phyloP scores from a whole-genome alignment of 2,329 filamentous ascomycete species.

The Ophiostoma quercus region DNA sequence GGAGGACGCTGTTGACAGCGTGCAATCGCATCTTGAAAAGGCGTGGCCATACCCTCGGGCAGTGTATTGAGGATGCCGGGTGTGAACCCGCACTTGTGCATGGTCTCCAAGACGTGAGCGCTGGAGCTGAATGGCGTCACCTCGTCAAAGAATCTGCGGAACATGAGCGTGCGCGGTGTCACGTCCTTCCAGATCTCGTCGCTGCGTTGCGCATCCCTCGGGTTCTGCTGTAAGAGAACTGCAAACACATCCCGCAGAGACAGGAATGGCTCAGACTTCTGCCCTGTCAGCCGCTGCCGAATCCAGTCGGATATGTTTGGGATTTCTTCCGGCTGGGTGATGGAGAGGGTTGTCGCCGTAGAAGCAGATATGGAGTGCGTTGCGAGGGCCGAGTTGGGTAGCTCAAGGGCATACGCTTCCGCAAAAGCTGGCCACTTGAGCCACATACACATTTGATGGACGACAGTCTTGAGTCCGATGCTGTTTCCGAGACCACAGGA shows the following conservation, averaged over 20 bases:
- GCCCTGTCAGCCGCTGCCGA: constrained; percentile 42
- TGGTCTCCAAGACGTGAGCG: constrained; percentile 64
- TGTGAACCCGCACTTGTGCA: constrained; percentile 65
- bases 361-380: constrained; percentile 32
- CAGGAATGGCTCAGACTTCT: constrained; percentile 37
- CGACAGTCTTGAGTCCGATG: constrained; percentile 60
- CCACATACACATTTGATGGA: constrained; percentile 79
- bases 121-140: constrained; percentile 35
- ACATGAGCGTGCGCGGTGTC: constrained; percentile 63
- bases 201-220: constrained; percentile 34
- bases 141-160: constrained; percentile 61
- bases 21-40: constrained; percentile 78
- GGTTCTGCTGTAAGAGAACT: constrained; percentile 35
- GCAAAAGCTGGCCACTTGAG: constrained; percentile 60
- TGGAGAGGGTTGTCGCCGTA: background rate
- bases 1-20: constrained; percentile 79
- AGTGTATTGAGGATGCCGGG: constrained; percentile 68
- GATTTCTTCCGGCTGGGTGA: constrained; percentile 33
- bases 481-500: constrained; percentile 38
- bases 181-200: constrained; percentile 43
- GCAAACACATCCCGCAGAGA: constrained; percentile 45
- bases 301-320: constrained; percentile 50
- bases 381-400: constrained; percentile 40
- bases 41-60: constrained; percentile 75
- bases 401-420: constrained; percentile 47